Evolutionary conservation across 805 yeast species (phyloP), one percentile per base, ranked within the genome.

Genomic region (Yamadazyma insecticola): DNA sequence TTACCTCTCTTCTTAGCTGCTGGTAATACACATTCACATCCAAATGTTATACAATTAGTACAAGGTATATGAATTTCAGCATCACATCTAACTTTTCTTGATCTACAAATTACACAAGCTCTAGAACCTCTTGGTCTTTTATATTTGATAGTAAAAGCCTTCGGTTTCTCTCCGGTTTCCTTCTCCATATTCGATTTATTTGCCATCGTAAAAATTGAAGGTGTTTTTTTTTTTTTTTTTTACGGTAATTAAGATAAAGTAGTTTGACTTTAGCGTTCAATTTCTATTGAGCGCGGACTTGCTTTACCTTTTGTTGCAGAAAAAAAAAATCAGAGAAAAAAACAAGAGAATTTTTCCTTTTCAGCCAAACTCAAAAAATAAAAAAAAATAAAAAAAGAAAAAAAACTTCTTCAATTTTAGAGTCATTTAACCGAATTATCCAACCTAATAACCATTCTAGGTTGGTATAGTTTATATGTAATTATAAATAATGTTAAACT

Each of bases 81-180:
- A 48, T 80, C 86, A 57, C 94, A 83, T 21, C 88, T 71, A n/a
- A 83, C 92, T 46, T 83, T 83, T 21, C 92, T 63, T 6, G 80
- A 71, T 33, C 86, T 77, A 48, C 92, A 84, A n/a, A 82, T 81
- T 24, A 74, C 70, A 49, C 92, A 82, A 2, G 89, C 90, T 28
- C 85, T 57, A 6, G 82, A 61, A 0, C 87, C 82, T 30, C 89
- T 60, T 28, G 82, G 72, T 40, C 78, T 47, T 45, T 66, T 73
- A 43, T 64, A 67, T 39, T 62, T 65, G 41, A 67, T 64, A 32
- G 70, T 64, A 46, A 64, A 65, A 2, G 71, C 67, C 42, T 63
- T 63, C 8, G 65, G 67, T 35, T 59, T 63, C 14, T 52, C 56
- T n/a, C 30, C 30, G n/a, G 34, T 32, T 32, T 37, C 47, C 33